These are phyloP conservation scores for Chaetomium strumarium DNA, from an alignment of 2,329 filamentous ascomycete species.

Conservation along the genomic window DNA sequence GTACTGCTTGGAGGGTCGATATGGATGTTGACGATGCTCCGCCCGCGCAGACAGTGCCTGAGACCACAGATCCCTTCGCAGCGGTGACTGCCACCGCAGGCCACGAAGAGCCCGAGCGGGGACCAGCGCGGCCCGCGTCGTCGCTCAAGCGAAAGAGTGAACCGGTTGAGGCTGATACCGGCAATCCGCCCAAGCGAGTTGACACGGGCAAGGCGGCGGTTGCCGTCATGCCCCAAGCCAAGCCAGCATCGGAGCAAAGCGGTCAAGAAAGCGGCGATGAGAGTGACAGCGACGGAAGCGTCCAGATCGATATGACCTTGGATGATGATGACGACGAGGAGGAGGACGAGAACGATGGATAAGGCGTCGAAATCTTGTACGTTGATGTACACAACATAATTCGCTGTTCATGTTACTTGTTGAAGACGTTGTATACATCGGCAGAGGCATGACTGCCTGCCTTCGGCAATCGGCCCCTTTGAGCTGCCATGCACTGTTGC, in stretches of 20 bases:
- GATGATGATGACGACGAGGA: constrained; percentile 46
- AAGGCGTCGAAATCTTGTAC: not conserved
- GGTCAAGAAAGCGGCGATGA: constrained; percentile 36
- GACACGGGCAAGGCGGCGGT: constrained; percentile 19
- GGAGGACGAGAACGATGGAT: constrained; percentile 27
- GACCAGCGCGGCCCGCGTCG: constrained; percentile 7
- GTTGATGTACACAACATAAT: too few relatives aligned
- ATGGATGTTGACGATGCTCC: constrained; percentile 6
- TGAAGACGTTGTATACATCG: not conserved
- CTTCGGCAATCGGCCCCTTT: too few relatives aligned
- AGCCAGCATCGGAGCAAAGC: constrained; percentile 13
- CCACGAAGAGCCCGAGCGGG: not conserved
- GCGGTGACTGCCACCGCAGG: not conserved
- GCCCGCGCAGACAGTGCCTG: not conserved
- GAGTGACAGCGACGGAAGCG: constrained; percentile 46
- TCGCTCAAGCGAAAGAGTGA: constrained; percentile 38
- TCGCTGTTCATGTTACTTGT: not conserved
- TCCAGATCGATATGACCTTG: constrained; percentile 55
- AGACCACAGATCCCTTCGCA: constrained; percentile 8
- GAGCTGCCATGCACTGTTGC: too few relatives aligned
- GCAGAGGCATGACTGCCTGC: too few relatives aligned
- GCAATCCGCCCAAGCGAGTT: constrained; percentile 22
- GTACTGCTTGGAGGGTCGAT: constrained; percentile 5
- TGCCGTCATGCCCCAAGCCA: constrained; percentile 2
- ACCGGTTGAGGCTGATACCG: constrained; percentile 32